phyloP scores from a whole-genome alignment of 1,284 basidiomycete genomes.

The Golubevia pallescens region DNA sequence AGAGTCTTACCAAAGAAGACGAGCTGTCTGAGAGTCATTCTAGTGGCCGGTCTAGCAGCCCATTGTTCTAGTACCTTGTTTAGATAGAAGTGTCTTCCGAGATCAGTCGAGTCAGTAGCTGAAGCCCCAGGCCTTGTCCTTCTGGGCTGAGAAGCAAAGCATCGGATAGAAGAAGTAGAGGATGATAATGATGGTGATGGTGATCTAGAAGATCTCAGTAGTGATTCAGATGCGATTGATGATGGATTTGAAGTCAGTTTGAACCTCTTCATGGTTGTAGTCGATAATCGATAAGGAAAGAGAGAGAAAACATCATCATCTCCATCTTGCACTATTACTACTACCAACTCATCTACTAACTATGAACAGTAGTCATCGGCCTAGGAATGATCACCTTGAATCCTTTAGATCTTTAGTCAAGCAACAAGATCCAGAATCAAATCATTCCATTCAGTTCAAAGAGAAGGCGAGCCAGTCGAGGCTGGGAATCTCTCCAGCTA shows the following conservation, averaged over 20 bases:
- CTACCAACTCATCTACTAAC: background rate
- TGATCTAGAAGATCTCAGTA: no score
- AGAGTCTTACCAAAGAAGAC: constrained; percentile 67
- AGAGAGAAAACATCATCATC: background rate
- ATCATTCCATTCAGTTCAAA: no score
- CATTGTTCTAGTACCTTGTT: constrained; percentile 82
- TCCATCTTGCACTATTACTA: background rate
- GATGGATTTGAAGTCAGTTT: background rate
- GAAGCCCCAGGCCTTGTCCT: background rate
- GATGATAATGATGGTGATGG: no score
- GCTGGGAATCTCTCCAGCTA: no score
- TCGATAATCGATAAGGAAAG: background rate
- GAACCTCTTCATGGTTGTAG: background rate
- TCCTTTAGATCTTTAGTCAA: no score
- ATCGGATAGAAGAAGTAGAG: background rate
- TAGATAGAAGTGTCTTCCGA: constrained; percentile 76
- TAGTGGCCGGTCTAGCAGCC: constrained; percentile 76
- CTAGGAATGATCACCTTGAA: no score
- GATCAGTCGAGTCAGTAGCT: constrained; percentile 8
- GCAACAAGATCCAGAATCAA: no score
- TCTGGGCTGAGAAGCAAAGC: background rate
- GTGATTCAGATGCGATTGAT: background rate
- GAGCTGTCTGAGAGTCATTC: constrained; percentile 79
- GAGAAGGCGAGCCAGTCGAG: no score
- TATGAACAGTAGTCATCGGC: no score